Conservation (phyloP, 192 early-diverging fungal genomes). For the Entomortierella lignicola region DNA sequence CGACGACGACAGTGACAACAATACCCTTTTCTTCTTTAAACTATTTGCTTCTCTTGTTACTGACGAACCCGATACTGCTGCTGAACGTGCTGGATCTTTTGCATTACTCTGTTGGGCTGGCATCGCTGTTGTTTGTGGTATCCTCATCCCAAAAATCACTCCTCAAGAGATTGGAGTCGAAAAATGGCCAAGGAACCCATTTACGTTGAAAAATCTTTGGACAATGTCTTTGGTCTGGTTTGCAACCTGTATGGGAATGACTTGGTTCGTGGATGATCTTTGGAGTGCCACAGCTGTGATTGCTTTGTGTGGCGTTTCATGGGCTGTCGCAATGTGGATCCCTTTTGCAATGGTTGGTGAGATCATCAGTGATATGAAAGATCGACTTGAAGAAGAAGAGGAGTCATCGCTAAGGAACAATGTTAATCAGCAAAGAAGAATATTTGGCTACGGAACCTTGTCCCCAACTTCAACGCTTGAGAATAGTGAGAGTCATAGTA, state of each 20-base stretch:
- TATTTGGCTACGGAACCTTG: background rate
- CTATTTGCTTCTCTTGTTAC: background rate
- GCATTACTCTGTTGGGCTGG: slow-evolving; percentile 85
- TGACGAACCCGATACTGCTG: slow-evolving; percentile 53
- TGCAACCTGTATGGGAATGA: slow-evolving; percentile 73
- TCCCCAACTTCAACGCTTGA: background rate
- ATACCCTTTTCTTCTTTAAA: background rate
- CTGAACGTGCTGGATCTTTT: slow-evolving; percentile 85
- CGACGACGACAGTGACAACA: slow-evolving; percentile 7
- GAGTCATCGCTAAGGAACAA: background rate
- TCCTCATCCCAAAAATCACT: slow-evolving; percentile 66
- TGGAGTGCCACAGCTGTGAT: slow-evolving; percentile 74
- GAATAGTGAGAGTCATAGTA: background rate
- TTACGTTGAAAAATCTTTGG: slow-evolving; percentile 73
- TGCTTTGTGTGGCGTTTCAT: slow-evolving; percentile 81
- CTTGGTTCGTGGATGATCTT: slow-evolving; percentile 68
- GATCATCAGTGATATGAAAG: slow-evolving; percentile 64
- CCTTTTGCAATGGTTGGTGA: slow-evolving; percentile 93
- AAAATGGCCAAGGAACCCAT: slow-evolving; percentile 42
- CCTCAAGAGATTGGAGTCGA: slow-evolving; percentile 29
- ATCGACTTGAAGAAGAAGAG: slow-evolving; percentile 16
- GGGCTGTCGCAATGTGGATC: slow-evolving; percentile 93
- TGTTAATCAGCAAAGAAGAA: background rate
- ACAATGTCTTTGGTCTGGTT: slow-evolving; percentile 76
- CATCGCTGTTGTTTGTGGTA: slow-evolving; percentile 72